Percentiles rank a stretch among this genome's conserved stretches.
Evolutionary conservation across 768 basidiomycete genomes (phyloP).

Genomic region (Boletellus sp.): DNA sequence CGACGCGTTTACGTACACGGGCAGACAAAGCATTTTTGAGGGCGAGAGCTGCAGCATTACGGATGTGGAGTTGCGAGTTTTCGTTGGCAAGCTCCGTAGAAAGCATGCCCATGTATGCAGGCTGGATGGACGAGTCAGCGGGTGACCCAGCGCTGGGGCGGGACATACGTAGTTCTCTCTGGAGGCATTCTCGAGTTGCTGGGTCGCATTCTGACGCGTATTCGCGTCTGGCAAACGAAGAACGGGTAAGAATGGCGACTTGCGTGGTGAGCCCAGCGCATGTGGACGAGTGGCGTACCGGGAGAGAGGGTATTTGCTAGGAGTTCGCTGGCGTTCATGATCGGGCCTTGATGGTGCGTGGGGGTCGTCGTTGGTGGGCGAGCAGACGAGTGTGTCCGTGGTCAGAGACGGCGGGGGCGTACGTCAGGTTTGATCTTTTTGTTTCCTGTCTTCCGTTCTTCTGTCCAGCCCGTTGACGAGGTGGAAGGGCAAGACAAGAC

Average conservation of each 20-base stretch:
- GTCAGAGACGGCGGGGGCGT: constrained; percentile 11
- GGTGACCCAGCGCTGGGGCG: neutral
- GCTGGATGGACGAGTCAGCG: constrained; percentile 46
- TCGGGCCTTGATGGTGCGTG: constrained; percentile 29
- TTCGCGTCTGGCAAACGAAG: constrained; percentile 58
- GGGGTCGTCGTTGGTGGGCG: constrained; percentile 22
- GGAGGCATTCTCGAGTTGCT: constrained; percentile 82
- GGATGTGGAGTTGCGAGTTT: constrained; percentile 60
- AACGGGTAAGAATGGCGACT: constrained; percentile 26
- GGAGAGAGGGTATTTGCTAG: constrained; percentile 90
- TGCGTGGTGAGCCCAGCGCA: constrained; percentile 31
- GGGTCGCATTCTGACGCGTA: constrained; percentile 89
- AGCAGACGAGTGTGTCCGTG: constrained; percentile 12
- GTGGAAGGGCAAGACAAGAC: constrained; percentile 26
- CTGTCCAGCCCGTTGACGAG: constrained; percentile 20
- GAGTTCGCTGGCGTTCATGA: constrained; percentile 89
- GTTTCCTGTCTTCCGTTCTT: neutral
- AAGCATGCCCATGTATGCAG: constrained; percentile 90
- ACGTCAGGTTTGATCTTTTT: constrained; percentile 14
- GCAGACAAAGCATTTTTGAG: constrained; percentile 94
- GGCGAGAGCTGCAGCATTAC: constrained; percentile 95
- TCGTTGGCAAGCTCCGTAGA: constrained; percentile 82
- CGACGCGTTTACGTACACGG: constrained; percentile 57
- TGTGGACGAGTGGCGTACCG: constrained; percentile 49
- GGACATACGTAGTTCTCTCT: constrained; percentile 83